Evolutionary conservation across 106 monocot species (phyloP), one percentile per base, ranked within the genome.

Genomic region (Ottelia alismoides): DNA sequence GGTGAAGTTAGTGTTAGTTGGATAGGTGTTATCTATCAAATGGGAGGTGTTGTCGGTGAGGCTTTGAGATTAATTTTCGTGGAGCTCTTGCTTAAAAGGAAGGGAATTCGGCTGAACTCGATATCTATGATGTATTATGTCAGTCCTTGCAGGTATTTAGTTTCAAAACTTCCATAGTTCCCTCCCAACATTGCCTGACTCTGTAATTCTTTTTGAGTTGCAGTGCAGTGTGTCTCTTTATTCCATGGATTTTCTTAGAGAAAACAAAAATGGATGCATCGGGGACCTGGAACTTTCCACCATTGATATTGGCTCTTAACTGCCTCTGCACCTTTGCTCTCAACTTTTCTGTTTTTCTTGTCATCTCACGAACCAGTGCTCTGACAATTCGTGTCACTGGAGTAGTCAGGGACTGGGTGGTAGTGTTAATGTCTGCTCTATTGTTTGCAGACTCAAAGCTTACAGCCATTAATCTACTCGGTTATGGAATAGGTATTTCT

Each of bases 71-170:
- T 94, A 3, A 84, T 88, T 61, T 88, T 94, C 59, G 81, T 88
- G 66, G 88, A 94, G 64, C 80, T 94, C 44, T 94, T 94, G 58
- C 73, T 94, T 27, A 94, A 94, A 73, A 84, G 55, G 72, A 94
- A 94, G 51, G 94, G 94, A 32, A 60, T 88, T 29, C 75, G 70
- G 14, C 31, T 94, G 65, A 94, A 88, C 69, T 69, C 84, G 47
- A 76, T 94, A 57, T 88, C 94, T 22, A 72, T 88, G 62, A 94
- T 88, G 94, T 94, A 94, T 48, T 94, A 94, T 74, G 94, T 88
- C 28, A 94, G 94, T 53, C 94, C 94, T n/a, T 94, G 88, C 94
- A 94, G 88, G 94, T 88, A 80, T n/a, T n/a, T n/a, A n/a, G n/a
- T n/a, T n/a, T n/a, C n/a, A n/a, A n/a, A n/a, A n/a, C n/a, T n/a